Evolutionary conservation across 345 rosid species (phyloP).

Genomic region (Carallia pectinifolia): DNA sequence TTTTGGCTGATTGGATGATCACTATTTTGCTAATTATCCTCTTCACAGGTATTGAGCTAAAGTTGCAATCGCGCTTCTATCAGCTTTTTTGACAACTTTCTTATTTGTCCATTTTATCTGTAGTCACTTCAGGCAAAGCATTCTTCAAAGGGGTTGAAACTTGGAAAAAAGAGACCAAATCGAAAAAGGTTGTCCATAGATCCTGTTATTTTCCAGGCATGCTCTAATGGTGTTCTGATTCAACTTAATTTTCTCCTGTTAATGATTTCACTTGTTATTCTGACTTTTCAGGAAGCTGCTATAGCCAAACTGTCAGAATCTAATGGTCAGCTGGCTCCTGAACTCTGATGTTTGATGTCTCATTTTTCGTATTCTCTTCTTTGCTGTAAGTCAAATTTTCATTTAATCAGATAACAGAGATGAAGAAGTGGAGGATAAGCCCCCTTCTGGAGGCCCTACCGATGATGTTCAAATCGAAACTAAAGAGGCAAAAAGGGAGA

Average conservation of each 20-base stretch:
- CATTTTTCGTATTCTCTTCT: neutral
- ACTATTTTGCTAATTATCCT: conserved; percentile 80
- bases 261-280: neutral
- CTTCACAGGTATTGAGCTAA: conserved; percentile 48
- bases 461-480: conserved; percentile 6
- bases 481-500: conserved; percentile 16
- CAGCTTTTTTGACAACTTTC: conserved; percentile 4
- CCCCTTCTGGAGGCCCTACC: conserved; percentile 31
- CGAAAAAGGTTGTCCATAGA: conserved; percentile 30
- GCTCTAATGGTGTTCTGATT: neutral
- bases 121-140: conserved; percentile 46
- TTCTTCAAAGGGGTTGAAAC: conserved; percentile 47
- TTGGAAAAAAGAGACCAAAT: conserved; percentile 47
- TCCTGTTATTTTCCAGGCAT: neutral
- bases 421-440: conserved; percentile 29
- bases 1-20: conserved; percentile 86
- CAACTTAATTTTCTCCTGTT: neutral
- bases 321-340: conserved; percentile 22
- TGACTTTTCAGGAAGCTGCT: conserved; percentile 34
- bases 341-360: neutral
- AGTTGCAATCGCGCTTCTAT: neutral
- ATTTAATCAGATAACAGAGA: conserved; percentile 22
- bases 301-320: conserved; percentile 23
- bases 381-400: neutral
- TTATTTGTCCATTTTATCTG: conserved; percentile 1